Evolutionary conservation across 129 eudicot genomes (phyloP).

Genomic region (Flaveria robusta): DNA sequence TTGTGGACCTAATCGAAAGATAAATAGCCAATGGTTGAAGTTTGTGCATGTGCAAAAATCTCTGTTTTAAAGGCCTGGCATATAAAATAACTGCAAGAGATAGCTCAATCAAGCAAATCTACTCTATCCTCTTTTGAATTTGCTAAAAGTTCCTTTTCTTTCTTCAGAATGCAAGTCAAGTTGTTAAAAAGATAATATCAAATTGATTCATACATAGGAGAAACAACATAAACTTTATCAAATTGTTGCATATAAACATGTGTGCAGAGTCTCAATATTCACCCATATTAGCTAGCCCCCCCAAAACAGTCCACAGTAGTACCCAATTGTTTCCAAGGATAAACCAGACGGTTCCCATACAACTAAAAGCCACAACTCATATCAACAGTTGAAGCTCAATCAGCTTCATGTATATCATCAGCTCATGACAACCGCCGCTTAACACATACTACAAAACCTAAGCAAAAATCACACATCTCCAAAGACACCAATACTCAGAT

Average conservation of each 20-base stretch:
- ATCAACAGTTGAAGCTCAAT: constrained; percentile 15
- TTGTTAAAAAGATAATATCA: no score
- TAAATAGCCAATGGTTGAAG: neutral
- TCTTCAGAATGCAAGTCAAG: neutral
- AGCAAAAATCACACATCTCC: neutral
- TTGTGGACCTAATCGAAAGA: neutral
- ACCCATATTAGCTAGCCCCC: neutral
- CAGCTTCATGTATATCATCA: constrained; percentile 3
- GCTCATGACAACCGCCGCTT: neutral
- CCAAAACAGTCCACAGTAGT: no score
- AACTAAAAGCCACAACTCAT: constrained; percentile 15
- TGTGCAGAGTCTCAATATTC: neutral
- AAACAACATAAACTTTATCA: neutral
- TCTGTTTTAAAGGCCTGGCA: neutral
- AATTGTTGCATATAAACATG: neutral
- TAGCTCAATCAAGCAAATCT: constrained; percentile 4
- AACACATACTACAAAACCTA: constrained; percentile 1
- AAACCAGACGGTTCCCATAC: constrained; percentile 1
- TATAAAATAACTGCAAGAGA: neutral
- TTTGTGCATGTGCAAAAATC: neutral
- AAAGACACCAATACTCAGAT: neutral
- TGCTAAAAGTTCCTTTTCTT: neutral
- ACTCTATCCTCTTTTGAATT: neutral
- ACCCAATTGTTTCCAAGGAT: neutral
- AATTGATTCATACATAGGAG: neutral